Percentiles rank a stretch among this genome's conserved stretches.
Conservation (phyloP, 176 grass and related monocot genomes). For the Chrysopogon serrulatus region DNA sequence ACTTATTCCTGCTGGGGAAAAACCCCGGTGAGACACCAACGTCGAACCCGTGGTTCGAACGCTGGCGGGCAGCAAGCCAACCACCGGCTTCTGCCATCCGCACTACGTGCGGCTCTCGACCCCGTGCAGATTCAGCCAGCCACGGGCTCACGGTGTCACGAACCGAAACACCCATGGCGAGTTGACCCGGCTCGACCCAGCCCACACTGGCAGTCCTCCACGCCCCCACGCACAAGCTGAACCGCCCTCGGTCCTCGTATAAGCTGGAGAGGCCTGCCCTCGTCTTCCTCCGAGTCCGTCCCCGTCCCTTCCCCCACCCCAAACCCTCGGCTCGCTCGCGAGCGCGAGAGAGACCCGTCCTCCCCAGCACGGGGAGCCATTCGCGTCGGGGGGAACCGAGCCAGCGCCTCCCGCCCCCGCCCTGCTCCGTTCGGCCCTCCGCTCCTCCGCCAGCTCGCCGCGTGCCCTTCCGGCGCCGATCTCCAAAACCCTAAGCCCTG, state of each 20-base stretch:
- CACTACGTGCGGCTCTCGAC: no score
- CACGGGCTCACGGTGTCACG: no score
- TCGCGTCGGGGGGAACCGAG: not conserved
- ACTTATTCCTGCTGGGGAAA: no score
- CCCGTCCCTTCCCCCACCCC: not conserved
- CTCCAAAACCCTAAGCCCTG: conserved; percentile 53
- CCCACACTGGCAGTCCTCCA: no score
- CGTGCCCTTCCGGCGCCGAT: conserved; percentile 17
- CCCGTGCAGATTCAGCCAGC: no score
- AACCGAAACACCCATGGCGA: no score
- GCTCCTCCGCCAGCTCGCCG: not conserved
- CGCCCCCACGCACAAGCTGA: no score
- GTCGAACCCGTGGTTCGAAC: no score
- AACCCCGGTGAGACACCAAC: no score
- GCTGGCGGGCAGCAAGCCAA: no score
- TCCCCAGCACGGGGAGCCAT: not conserved
- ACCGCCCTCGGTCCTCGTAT: conserved; percentile 7
- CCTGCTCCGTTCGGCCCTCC: not conserved
- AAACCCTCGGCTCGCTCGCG: conserved; percentile 40
- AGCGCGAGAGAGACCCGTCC: conserved; percentile 13
- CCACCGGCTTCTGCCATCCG: no score
- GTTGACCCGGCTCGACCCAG: not conserved
- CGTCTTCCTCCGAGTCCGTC: not conserved
- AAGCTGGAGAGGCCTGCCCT: not conserved
- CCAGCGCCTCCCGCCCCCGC: not conserved